These are phyloP conservation scores for Kuraishia ogatae DNA, from an alignment of 805 yeast genomes.

Conservation along the genomic window DNA sequence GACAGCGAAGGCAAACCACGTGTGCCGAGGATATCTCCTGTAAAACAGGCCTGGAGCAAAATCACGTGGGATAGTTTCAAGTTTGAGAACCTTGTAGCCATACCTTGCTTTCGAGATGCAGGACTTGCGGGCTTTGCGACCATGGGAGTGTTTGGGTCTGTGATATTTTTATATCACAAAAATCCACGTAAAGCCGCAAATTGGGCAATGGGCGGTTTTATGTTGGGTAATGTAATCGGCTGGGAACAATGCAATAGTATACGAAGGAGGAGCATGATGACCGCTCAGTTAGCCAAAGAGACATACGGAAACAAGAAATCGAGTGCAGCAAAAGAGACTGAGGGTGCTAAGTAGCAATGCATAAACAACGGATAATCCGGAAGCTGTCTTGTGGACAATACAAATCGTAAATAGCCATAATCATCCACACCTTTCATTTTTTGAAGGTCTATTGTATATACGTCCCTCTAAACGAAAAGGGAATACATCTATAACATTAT, in stretches of 20 bases:
- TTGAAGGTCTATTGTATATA: not conserved
- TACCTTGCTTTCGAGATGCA: slow-evolving; percentile 78
- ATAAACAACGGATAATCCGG: slow-evolving; percentile 7
- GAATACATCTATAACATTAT: not conserved
- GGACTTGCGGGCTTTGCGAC: slow-evolving; percentile 68
- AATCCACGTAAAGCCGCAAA: slow-evolving; percentile 55
- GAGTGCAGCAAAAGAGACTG: slow-evolving; percentile 20
- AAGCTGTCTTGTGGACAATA: not conserved
- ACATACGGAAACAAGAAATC: slow-evolving; percentile 20
- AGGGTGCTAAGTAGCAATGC: slow-evolving; percentile 20
- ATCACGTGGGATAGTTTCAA: slow-evolving; percentile 44
- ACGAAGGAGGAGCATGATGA: slow-evolving; percentile 55
- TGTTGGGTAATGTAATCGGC: slow-evolving; percentile 72
- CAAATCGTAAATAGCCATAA: not conserved
- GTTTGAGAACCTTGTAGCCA: slow-evolving; percentile 38
- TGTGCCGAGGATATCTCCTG: slow-evolving; percentile 19
- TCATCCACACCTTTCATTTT: not conserved
- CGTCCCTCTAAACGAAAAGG: not conserved
- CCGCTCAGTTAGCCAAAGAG: slow-evolving; percentile 62
- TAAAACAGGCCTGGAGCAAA: slow-evolving; percentile 29
- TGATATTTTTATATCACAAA: slow-evolving; percentile 60
- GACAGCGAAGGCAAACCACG: slow-evolving; percentile 7
- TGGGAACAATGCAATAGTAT: slow-evolving; percentile 89
- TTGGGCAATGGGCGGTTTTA: slow-evolving; percentile 78
- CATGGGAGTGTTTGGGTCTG: slow-evolving; percentile 60